Conservation (phyloP, 257 asterid genomes). For the Rubia yunnanensis region DNA sequence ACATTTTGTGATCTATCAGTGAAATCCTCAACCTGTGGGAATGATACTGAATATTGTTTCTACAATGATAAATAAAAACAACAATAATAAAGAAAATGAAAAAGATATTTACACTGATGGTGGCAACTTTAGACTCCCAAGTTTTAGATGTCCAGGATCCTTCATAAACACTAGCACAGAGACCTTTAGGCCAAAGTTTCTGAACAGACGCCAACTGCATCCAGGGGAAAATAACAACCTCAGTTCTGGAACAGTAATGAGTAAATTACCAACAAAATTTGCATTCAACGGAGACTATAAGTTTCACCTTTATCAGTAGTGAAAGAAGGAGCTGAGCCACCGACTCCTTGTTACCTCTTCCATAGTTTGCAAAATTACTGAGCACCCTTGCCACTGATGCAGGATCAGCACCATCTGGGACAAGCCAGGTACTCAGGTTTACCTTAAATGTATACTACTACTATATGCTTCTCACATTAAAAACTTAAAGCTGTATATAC, state of each 20-base stretch:
- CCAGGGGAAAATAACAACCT: background rate
- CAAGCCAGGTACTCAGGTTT: conserved; percentile 7
- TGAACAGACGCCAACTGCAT: conserved; percentile 76
- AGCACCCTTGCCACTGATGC: conserved; percentile 45
- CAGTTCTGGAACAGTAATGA: background rate
- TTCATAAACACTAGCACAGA: conserved; percentile 62
- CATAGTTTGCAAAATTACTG: conserved; percentile 46
- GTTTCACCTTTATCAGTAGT: conserved; percentile 62
- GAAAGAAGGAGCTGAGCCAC: conserved; percentile 79
- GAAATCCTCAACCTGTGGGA: conserved; percentile 80
- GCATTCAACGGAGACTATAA: conserved; percentile 6
- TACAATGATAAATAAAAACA: background rate
- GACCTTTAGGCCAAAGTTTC: conserved; percentile 78
- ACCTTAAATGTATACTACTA: conserved; percentile 8
- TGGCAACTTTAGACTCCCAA: conserved; percentile 63
- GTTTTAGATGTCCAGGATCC: conserved; percentile 77
- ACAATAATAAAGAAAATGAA: background rate
- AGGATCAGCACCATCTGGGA: conserved; percentile 69
- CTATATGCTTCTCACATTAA: background rate
- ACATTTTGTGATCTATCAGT: conserved; percentile 71
- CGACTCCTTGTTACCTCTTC: conserved; percentile 55
- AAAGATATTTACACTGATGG: conserved; percentile 49
- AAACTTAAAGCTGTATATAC: background rate
- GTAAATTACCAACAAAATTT: background rate
- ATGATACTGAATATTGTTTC: background rate